Conservation (phyloP, 768 basidiomycete species). For the Suillus tomentosus region DNA sequence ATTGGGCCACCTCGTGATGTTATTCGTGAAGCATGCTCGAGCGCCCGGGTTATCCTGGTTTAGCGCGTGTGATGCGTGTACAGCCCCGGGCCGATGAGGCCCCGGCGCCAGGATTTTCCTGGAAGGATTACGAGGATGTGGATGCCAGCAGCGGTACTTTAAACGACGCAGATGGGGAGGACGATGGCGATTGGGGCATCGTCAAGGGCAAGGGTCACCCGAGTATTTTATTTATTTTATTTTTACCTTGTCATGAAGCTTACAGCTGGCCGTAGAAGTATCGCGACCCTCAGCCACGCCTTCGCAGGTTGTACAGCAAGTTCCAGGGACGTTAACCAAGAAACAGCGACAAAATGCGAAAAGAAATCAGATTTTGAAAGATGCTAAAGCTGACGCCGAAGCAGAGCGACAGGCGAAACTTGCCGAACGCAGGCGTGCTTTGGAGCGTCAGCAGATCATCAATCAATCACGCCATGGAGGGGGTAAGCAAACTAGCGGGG, state of each 20-base stretch:
- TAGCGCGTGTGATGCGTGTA: slow-evolving; percentile 73
- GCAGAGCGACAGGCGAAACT: slow-evolving; percentile 49
- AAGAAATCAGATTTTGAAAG: slow-evolving; percentile 58
- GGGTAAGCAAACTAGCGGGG: slow-evolving; percentile 44
- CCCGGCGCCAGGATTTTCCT: slow-evolving; percentile 67
- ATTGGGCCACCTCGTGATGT: slow-evolving; percentile 12
- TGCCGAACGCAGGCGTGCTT: slow-evolving; percentile 59
- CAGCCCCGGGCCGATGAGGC: slow-evolving; percentile 56
- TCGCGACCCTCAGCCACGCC: slow-evolving; percentile 17
- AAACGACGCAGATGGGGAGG: slow-evolving; percentile 69
- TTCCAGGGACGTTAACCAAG: slow-evolving; percentile 57
- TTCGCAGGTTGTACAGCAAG: slow-evolving; percentile 27
- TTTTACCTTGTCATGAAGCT: slow-evolving; percentile 5
- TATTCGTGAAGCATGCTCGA: slow-evolving; percentile 58
- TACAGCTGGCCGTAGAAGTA: slow-evolving; percentile 19
- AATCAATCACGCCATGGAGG: slow-evolving; percentile 40
- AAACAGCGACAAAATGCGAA: slow-evolving; percentile 70
- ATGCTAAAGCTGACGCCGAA: slow-evolving; percentile 57
- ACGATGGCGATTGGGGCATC: slow-evolving; percentile 77
- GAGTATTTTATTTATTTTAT: slow-evolving; percentile 34
- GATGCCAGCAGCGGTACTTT: slow-evolving; percentile 39
- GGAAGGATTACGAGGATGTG: slow-evolving; percentile 79
- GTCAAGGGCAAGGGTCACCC: slow-evolving; percentile 57
- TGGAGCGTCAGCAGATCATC: slow-evolving; percentile 54
- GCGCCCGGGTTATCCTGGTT: slow-evolving; percentile 50